Base-by-base conservation (phyloP, 2,329 filamentous ascomycete genomes). In the Hymenoscyphus albidus region DNA sequence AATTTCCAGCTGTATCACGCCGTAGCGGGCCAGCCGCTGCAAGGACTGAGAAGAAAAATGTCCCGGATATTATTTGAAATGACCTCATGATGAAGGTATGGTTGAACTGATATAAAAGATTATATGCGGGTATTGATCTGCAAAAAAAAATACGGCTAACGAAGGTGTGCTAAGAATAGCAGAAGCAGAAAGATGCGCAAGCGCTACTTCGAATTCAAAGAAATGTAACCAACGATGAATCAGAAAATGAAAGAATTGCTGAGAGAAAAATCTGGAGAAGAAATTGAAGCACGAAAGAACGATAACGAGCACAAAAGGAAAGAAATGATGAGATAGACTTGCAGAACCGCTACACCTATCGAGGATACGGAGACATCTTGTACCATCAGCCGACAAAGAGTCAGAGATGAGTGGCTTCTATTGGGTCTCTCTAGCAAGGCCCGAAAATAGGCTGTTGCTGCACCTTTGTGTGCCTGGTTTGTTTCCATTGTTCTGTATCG, bases 1-100 rank as follows among this genome's bases (percentile, higher is more conserved):
- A 40, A 58, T 48, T 68, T 48, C 56, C 54, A 62, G 59, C 40
- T 31, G 38, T 56, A 59, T 65, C 65, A 22, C 67, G 66, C 32
- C 67, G 63, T 32, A 72, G 48, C 60, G 70, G 70, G 31, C 70
- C 70, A 51, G 70, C 70, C 61, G 65, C 65, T 55, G 40, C 66
- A 22, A 70, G 58, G 27, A 55, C 62, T 31, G 68, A 60, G 54
- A 69, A 61, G 14, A 65, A 63, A 32, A 70, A 5, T 38, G 59
- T 51, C 51, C 62, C 61, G 14, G 61, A 62, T 54, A 70, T 38
- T 58, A 69, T 57, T 31, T 67, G 57, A 51, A 59, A 63, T 7
- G 61, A 58, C 40, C 61, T 70, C 70, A 72, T 72, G 60, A 42
- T 67, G 38, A 51, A 51, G n/a, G 18, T 44, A 2, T 44, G 3